phyloP scores from a whole-genome alignment of 1,284 basidiomycete species.

The Tilletia setariae region DNA sequence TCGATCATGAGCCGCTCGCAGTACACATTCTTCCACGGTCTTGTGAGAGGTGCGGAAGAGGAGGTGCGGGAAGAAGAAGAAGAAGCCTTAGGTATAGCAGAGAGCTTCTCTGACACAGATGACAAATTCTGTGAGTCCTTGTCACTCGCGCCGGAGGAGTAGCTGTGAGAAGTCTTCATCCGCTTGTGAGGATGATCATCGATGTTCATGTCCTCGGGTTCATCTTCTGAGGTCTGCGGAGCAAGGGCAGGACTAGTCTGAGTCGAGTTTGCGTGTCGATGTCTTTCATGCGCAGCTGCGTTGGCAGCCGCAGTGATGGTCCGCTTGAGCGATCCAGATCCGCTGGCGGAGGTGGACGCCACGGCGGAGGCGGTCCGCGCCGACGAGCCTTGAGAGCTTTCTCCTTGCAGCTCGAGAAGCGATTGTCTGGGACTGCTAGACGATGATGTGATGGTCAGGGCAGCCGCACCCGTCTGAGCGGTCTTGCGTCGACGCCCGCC shows the following conservation, averaged over 20 bases:
- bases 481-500: conserved; percentile 60
- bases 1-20: conserved; percentile 92
- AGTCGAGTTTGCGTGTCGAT: conserved; percentile 27
- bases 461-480: conserved; percentile 20
- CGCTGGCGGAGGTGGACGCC: conserved; percentile 32
- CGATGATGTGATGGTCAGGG: neutral
- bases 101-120: too few species aligned
- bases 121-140: too few species aligned
- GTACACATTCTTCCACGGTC: conserved; percentile 99
- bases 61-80: neutral
- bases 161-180: neutral
- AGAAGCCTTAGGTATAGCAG: too few species aligned
- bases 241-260: conserved; percentile 32
- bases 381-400: neutral
- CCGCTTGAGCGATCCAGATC: conserved; percentile 43
- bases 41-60: conserved; percentile 59
- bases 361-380: conserved; percentile 1
- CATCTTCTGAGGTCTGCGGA: conserved; percentile 50
- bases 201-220: neutral
- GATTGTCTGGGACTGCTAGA: neutral
- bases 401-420: conserved; percentile 18
- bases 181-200: conserved; percentile 2
- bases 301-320: conserved; percentile 51
- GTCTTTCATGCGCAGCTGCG: conserved; percentile 49
- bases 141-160: too few species aligned